Evolutionary conservation across 306 rosid genomes (phyloP).

Genomic region (Malus sieversii): DNA sequence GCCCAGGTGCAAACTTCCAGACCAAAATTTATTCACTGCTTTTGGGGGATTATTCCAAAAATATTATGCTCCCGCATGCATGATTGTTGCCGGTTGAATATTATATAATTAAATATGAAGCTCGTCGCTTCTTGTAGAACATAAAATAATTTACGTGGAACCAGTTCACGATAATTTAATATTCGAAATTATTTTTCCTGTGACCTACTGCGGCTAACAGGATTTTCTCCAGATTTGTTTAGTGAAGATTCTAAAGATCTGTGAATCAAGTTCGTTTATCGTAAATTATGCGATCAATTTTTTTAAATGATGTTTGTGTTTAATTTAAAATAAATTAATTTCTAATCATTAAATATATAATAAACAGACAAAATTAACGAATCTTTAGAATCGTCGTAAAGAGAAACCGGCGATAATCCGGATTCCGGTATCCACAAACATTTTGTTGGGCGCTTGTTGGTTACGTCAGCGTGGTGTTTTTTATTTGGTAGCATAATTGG

Average conservation of each 20-base stretch:
- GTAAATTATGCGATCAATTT: accelerated
- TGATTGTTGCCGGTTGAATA: background rate
- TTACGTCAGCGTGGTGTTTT: background rate
- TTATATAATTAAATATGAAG: too few relatives aligned
- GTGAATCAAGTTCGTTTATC: accelerated
- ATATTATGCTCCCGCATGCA: slow-evolving; percentile 2
- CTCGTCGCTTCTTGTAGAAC: too few relatives aligned
- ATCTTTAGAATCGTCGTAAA: accelerated
- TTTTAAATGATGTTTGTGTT: accelerated
- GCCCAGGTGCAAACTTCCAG: slow-evolving; percentile 6
- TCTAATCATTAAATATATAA: accelerated
- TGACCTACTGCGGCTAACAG: too few relatives aligned
- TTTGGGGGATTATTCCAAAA: background rate
- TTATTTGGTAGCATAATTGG: background rate
- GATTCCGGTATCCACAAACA: background rate
- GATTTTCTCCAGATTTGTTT: too few relatives aligned
- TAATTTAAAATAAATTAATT: too few relatives aligned
- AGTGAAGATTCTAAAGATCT: accelerated
- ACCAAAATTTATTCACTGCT: background rate
- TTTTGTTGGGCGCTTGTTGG: background rate
- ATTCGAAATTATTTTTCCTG: too few relatives aligned
- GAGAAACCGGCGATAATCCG: accelerated
- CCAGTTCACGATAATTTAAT: too few relatives aligned
- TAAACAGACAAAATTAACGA: accelerated
- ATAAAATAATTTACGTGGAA: too few relatives aligned